phyloP scores from a whole-genome alignment of 805 yeast genomes.

The Brettanomyces nanus region DNA sequence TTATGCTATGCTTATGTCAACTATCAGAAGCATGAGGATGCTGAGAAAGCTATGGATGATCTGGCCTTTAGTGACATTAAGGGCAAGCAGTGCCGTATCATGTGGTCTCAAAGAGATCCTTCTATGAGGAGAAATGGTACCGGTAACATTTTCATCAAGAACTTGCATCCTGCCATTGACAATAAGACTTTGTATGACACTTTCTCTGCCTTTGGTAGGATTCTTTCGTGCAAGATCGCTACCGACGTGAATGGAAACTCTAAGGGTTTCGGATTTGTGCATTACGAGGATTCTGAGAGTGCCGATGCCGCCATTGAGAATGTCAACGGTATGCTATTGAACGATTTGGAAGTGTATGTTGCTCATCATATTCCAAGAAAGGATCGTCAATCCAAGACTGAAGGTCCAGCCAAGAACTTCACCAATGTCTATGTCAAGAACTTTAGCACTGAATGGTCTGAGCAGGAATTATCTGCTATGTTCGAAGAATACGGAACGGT shows the following conservation, averaged over 20 bases:
- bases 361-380: constrained; percentile 88
- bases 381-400: constrained; percentile 91
- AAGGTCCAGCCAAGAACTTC: constrained; percentile 84
- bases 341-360: constrained; percentile 92
- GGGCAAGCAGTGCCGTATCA: constrained; percentile 96
- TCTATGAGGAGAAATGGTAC: constrained; percentile 89
- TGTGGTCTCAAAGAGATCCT: constrained; percentile 99
- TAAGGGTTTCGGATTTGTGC: constrained; percentile 96
- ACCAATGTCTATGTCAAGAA: constrained; percentile 95
- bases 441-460: constrained; percentile 62
- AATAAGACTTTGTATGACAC: constrained; percentile 98
- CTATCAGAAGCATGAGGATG: constrained; percentile 83
- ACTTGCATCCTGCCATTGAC: constrained; percentile 96
- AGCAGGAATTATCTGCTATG: constrained; percentile 61
- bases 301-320: constrained; percentile 94
- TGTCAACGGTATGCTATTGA: constrained; percentile 96
- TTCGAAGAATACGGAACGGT: constrained; percentile 70
- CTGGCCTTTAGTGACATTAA: constrained; percentile 90
- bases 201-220: constrained; percentile 92
- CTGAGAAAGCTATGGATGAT: constrained; percentile 89
- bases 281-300: constrained; percentile 86
- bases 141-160: constrained; percentile 96
- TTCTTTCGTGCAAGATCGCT: constrained; percentile 95
- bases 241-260: constrained; percentile 87
- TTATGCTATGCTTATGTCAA: constrained; percentile 98